A percentile compares a stretch with the other conserved stretches of the same genome.
These are phyloP conservation scores for Exophiala dermatitidis DNA, from an alignment of 2,329 filamentous ascomycete species.

Conservation along the genomic window DNA sequence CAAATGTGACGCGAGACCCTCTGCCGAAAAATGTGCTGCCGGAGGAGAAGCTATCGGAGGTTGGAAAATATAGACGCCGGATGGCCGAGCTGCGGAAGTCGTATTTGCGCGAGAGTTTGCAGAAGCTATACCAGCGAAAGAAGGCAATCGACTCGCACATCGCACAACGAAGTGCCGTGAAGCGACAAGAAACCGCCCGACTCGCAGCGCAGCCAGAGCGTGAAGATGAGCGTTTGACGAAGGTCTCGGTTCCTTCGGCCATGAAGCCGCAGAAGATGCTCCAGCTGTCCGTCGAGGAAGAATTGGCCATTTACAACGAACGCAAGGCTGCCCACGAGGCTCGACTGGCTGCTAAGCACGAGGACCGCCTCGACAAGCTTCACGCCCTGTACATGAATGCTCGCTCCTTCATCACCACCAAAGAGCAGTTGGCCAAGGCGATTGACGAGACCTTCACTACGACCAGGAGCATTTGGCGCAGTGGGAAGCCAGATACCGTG, in stretches of 20 bases:
- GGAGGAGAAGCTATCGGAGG: slow-evolving; percentile 34
- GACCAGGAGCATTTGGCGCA: slow-evolving; percentile 48
- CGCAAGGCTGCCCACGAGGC: slow-evolving; percentile 35
- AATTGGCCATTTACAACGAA: slow-evolving; percentile 36
- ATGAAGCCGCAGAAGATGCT: slow-evolving; percentile 40
- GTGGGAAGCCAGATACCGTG: slow-evolving; percentile 42
- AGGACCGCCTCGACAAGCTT: slow-evolving; percentile 61
- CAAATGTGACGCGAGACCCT: slow-evolving; percentile 52
- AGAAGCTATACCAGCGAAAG: slow-evolving; percentile 63
- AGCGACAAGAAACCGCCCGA: slow-evolving; percentile 45
- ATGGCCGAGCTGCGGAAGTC: slow-evolving; percentile 65
- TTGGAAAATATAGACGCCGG: slow-evolving; percentile 56
- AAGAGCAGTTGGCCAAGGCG: slow-evolving; percentile 64
- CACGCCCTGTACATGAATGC: slow-evolving; percentile 89
- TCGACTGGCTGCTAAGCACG: slow-evolving; percentile 46
- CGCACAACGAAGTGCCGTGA: slow-evolving; percentile 39
- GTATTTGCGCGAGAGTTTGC: slow-evolving; percentile 65
- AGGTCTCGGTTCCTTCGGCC: slow-evolving; percentile 54
- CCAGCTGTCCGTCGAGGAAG: slow-evolving; percentile 21
- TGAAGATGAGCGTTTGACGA: slow-evolving; percentile 70
- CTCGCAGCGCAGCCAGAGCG: slow-evolving; percentile 59
- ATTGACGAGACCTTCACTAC: slow-evolving; percentile 70
- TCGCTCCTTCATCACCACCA: slow-evolving; percentile 74
- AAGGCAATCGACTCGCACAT: slow-evolving; percentile 36
- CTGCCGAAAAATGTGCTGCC: slow-evolving; percentile 20